These are phyloP conservation scores for Plasmopara halstedii DNA, from an alignment of 352 stramenopile species.

Conservation along the genomic window DNA sequence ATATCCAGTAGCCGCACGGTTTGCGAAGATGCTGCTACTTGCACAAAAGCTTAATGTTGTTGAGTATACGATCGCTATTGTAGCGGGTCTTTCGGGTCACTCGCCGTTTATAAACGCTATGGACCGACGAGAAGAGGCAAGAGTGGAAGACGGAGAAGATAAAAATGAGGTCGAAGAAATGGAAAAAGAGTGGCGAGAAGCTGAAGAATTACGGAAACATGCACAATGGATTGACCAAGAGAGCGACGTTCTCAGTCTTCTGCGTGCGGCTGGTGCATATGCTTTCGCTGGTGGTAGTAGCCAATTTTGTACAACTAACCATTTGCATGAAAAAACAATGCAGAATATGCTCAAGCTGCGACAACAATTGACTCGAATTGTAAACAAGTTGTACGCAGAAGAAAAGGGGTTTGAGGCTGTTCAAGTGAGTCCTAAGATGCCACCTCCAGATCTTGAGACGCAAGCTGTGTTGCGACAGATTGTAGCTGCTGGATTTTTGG, in stretches of 20 bases:
- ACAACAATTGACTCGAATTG: conserved; percentile 75
- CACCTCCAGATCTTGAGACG: conserved; percentile 50
- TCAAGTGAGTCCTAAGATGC: conserved; percentile 51
- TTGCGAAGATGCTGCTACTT: conserved; percentile 88
- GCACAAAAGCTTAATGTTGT: conserved; percentile 59
- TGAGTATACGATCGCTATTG: conserved; percentile 79
- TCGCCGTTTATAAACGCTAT: conserved; percentile 62
- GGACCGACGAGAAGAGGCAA: conserved; percentile 40
- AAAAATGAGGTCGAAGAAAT: conserved; percentile 49
- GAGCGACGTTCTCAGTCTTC: conserved; percentile 71
- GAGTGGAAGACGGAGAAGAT: conserved; percentile 16
- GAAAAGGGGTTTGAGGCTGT: conserved; percentile 35
- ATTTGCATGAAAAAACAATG: conserved; percentile 84
- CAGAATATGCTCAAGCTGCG: conserved; percentile 83
- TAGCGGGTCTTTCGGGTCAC: conserved; percentile 66
- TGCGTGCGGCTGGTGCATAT: conserved; percentile 72
- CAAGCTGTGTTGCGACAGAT: conserved; percentile 67
- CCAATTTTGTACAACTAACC: conserved; percentile 66
- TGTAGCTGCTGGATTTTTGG: conserved; percentile 68
- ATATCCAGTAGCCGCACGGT: conserved; percentile 80
- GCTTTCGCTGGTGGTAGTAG: conserved; percentile 55
- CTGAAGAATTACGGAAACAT: conserved; percentile 61
- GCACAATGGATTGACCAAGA: conserved; percentile 74
- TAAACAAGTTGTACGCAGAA: conserved; percentile 56
- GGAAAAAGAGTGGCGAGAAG: conserved; percentile 65